These are phyloP conservation scores for Phytophthora pinifolia DNA, from an alignment of 352 stramenopile genomes.

Conservation along the genomic window DNA sequence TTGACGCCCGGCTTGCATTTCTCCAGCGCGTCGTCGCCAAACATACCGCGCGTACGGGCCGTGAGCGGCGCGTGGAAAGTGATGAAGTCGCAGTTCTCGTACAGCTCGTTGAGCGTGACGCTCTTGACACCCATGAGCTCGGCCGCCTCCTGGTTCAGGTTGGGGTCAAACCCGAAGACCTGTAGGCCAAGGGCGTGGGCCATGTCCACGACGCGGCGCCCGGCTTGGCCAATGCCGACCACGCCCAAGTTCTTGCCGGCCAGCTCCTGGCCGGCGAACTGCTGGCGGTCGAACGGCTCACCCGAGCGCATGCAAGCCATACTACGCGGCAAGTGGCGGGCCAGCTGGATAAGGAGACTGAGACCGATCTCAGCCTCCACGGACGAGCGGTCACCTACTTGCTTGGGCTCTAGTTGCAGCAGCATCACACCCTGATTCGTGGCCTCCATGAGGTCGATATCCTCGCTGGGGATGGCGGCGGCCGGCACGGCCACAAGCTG, in stretches of 20 bases:
- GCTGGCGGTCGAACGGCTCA: slow-evolving; percentile 37
- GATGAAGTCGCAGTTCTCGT: slow-evolving; percentile 89
- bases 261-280: slow-evolving; percentile 64
- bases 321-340: slow-evolving; percentile 54
- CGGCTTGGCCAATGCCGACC: slow-evolving; percentile 71
- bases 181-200: slow-evolving; percentile 65
- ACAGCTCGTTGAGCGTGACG: slow-evolving; percentile 62
- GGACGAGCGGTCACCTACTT: slow-evolving; percentile 68
- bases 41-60: slow-evolving; percentile 89
- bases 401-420: slow-evolving; percentile 75
- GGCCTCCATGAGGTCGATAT: slow-evolving; percentile 74
- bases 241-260: slow-evolving; percentile 63
- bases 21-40: slow-evolving; percentile 73
- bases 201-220: slow-evolving; percentile 75
- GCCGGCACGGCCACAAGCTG: slow-evolving; percentile 57
- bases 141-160: slow-evolving; percentile 66
- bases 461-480: slow-evolving; percentile 57
- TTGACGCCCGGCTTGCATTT: slow-evolving; percentile 91
- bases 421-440: slow-evolving; percentile 76
- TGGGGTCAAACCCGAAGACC: slow-evolving; percentile 76
- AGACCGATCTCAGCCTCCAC: slow-evolving; percentile 75
- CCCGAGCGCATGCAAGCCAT: slow-evolving; percentile 40
- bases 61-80: slow-evolving; percentile 96
- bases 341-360: slow-evolving; percentile 65
- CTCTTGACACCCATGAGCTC: slow-evolving; percentile 67